phyloP scores from a whole-genome alignment of 768 basidiomycete species.

The Polyporus arcularius region DNA sequence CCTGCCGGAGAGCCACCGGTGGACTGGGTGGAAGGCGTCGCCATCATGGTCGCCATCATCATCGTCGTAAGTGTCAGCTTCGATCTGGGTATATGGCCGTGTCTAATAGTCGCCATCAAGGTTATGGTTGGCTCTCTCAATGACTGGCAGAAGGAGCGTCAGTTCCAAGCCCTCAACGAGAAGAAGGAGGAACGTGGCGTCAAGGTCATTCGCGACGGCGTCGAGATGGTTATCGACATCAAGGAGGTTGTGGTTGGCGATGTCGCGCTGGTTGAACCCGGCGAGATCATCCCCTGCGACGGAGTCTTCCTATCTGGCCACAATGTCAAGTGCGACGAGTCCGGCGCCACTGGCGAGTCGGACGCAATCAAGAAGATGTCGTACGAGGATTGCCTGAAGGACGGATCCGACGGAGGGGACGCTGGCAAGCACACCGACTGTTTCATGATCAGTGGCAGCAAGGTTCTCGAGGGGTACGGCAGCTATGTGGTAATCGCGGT shows the following conservation, averaged over 20 bases:
- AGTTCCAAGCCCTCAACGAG: conserved; percentile 89
- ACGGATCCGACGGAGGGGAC: conserved; percentile 25
- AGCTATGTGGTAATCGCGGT: conserved; percentile 91
- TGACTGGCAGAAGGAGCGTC: conserved; percentile 98
- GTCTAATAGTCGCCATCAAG: conserved; percentile 33
- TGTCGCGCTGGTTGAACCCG: conserved; percentile 88
- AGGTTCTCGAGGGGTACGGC: conserved; percentile 94
- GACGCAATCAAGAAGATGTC: conserved; percentile 90
- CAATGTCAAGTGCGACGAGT: conserved; percentile 94
- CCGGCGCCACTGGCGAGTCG: conserved; percentile 94
- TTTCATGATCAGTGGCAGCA: conserved; percentile 88
- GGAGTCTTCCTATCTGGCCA: conserved; percentile 92
- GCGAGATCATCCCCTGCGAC: conserved; percentile 95
- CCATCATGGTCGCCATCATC: conserved; percentile 72
- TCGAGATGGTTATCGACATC: conserved; percentile 30
- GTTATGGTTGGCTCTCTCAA: conserved; percentile 92
- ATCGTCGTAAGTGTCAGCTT: conserved; percentile 57
- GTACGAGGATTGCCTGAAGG: conserved; percentile 69
- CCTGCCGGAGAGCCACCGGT: conserved; percentile 69
- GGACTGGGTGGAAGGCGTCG: conserved; percentile 96
- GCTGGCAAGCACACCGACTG: conserved; percentile 69
- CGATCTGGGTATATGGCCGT: neutral
- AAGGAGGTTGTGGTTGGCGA: conserved; percentile 95
- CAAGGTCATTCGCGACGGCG: conserved; percentile 53
- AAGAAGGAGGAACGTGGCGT: conserved; percentile 94